These are phyloP conservation scores for Hibiscus syriacus DNA, from an alignment of 345 rosid species.

Conservation along the genomic window DNA sequence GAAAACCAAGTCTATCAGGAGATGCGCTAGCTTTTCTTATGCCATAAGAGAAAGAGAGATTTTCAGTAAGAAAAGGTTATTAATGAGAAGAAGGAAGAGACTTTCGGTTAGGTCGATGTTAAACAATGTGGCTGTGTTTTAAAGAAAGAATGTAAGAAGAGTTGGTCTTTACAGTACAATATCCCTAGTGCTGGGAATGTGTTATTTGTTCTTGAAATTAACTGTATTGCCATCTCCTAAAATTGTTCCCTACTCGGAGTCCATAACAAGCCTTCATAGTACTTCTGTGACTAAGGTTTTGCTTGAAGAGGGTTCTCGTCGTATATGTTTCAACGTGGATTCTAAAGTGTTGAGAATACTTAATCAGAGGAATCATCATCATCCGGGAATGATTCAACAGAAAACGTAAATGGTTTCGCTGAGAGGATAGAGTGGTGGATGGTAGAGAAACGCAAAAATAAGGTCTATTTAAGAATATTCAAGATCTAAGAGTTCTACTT, in stretches of 20 bases:
- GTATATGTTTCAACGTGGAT: slow-evolving; percentile 56
- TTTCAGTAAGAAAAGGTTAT: slow-evolving; percentile 56
- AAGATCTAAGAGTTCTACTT: slow-evolving; percentile 32
- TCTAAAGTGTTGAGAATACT: slow-evolving; percentile 14
- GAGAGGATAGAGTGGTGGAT: slow-evolving; percentile 18
- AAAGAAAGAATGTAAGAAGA: slow-evolving; percentile 53
- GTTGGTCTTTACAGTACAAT: slow-evolving; percentile 40
- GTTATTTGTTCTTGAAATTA: slow-evolving; percentile 62
- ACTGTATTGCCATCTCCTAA: slow-evolving; percentile 65
- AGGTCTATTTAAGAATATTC: slow-evolving; percentile 23
- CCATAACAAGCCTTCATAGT: slow-evolving; percentile 55
- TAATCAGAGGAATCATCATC: slow-evolving; percentile 28
- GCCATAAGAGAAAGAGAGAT: slow-evolving; percentile 40
- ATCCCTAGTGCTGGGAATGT: slow-evolving; percentile 50
- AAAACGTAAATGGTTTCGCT: slow-evolving; percentile 20
- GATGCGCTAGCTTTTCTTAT: too few relatives aligned
- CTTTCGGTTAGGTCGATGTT: slow-evolving; percentile 42
- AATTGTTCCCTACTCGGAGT: slow-evolving; percentile 75
- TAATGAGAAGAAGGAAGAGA: slow-evolving; percentile 42
- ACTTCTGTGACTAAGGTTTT: slow-evolving; percentile 65
- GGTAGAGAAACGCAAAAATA: slow-evolving; percentile 6
- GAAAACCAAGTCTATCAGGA: slow-evolving; percentile 25
- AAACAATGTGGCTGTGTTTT: slow-evolving; percentile 35
- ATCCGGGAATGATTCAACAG: slow-evolving; percentile 13
- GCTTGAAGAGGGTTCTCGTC: slow-evolving; percentile 91